phyloP scores from a whole-genome alignment of 805 yeast genomes.

The Debaryomyces castellii region DNA sequence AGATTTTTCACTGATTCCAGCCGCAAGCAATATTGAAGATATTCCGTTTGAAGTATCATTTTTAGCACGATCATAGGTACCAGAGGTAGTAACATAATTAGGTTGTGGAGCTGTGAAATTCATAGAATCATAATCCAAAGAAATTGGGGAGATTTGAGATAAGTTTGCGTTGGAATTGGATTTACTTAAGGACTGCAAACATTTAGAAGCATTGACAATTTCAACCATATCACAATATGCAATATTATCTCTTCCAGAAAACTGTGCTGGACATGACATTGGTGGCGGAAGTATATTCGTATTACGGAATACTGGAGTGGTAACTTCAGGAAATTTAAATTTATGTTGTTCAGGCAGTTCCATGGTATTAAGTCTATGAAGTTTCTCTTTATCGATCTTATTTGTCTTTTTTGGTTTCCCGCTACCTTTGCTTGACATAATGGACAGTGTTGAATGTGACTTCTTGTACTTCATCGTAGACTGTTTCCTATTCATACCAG shows the following conservation, averaged over 20 bases:
- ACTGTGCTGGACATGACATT: background rate
- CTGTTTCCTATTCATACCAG: background rate
- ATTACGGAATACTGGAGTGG: background rate
- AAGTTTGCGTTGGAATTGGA: constrained; percentile 1
- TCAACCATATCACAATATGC: constrained; percentile 24
- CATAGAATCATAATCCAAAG: background rate
- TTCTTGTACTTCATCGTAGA: background rate
- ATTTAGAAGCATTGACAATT: constrained; percentile 35
- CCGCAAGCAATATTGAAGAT: constrained; percentile 32
- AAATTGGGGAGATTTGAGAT: constrained; percentile 10
- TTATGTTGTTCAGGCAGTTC: background rate
- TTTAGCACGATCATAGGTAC: constrained; percentile 1
- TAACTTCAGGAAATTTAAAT: background rate
- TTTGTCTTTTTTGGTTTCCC: background rate
- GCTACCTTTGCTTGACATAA: background rate
- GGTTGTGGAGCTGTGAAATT: background rate
- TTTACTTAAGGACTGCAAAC: constrained; percentile 28
- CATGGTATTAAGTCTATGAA: background rate
- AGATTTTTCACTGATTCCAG: constrained; percentile 13
- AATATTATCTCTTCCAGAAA: background rate
- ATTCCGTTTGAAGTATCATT: constrained; percentile 17
- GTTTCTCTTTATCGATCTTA: background rate
- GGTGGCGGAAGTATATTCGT: background rate
- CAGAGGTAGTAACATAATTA: constrained; percentile 6
- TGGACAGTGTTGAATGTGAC: background rate